phyloP scores from a whole-genome alignment of 1,284 basidiomycete species.

The Malassezia sp. region DNA sequence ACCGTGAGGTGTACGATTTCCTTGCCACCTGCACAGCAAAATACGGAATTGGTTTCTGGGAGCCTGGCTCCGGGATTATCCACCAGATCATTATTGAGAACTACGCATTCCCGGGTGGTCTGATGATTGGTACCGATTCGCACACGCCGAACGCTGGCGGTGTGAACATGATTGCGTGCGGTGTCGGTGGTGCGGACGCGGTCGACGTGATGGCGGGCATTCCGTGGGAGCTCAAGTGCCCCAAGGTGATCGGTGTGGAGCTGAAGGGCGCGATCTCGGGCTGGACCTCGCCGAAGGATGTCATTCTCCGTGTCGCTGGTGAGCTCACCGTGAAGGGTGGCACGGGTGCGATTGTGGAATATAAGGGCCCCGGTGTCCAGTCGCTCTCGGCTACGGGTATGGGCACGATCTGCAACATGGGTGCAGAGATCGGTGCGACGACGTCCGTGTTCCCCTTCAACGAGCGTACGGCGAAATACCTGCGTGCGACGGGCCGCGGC shows the following conservation, averaged over 20 bases:
- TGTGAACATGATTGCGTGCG: slow-evolving; percentile 96
- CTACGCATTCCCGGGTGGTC: slow-evolving; percentile 94
- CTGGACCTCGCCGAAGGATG: slow-evolving; percentile 86
- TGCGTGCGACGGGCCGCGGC: slow-evolving; percentile 79
- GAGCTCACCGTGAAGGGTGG: slow-evolving; percentile 47
- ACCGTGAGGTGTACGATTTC: slow-evolving; percentile 99
- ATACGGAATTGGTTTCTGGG: slow-evolving; percentile 99
- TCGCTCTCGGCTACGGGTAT: slow-evolving; percentile 96
- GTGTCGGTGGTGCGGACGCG: slow-evolving; percentile 97
- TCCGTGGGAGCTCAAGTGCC: slow-evolving; percentile 98
- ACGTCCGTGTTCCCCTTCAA: slow-evolving; percentile 99
- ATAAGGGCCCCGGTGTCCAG: slow-evolving; percentile 62
- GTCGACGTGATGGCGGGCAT: slow-evolving; percentile 96
- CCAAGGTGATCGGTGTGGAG: slow-evolving; percentile 96
- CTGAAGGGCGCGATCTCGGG: slow-evolving; percentile 86
- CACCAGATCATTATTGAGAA: slow-evolving; percentile 72
- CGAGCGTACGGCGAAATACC: slow-evolving; percentile 80
- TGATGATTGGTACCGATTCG: slow-evolving; percentile 99
- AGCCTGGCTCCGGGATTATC: slow-evolving; percentile 82
- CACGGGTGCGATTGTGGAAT: slow-evolving; percentile 47
- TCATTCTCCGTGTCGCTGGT: slow-evolving; percentile 46
- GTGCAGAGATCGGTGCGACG: slow-evolving; percentile 98
- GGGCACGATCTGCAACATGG: slow-evolving; percentile 99
- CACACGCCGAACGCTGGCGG: slow-evolving; percentile 99
- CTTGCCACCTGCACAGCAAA: slow-evolving; percentile 93